Base-by-base conservation (phyloP, 345 rosid species). In the Turnera subulata region DNA sequence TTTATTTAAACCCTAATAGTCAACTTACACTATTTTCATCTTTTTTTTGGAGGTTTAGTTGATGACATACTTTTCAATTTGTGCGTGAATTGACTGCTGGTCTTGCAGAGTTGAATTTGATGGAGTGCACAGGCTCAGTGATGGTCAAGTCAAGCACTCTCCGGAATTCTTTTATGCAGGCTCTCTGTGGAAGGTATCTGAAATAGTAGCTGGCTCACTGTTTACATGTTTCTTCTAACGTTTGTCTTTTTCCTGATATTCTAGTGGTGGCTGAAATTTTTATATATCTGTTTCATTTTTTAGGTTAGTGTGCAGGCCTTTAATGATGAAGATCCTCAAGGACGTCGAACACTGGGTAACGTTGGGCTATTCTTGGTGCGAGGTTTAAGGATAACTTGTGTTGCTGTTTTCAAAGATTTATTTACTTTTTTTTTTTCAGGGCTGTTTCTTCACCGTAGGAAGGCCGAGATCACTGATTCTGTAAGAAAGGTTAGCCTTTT, bases 131-230 rank as follows among this genome's bases (percentile, higher is more conserved):
- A 77, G 97, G 76, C 96, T 93, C 53, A 70, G 71, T 71, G 91
- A 93, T 61, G 94, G 99, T 67, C 99, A 93, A 77, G 99, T 93
- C 53, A 86, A 86, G 91, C 94, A 89, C 73, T 93, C 97, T 50
- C 82, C 82, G 42, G 97, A 93, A 70, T 76, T 79, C 63, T 93
- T 93, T 61, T 93, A 85, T 70, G 97, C 96, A 19, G 99, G 99
- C 69, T 93, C 99, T 54, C 67, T 89, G 71, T 93, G 97, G 99
- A 89, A 93, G 99, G 98, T 88, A 77, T 58, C n/a, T 53, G 56
- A 72, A 46, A 33, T 38, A 52, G 53, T 35, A 43, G 46, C 47
- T 17, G 1, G 16, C 37, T 40, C 29, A 19, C n/a, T 33, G 15
- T 43, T 13, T 51, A 22, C 18, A 56, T 14, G 4, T 43, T 20